Percentiles rank a stretch among this genome's conserved stretches.
phyloP scores from a whole-genome alignment of 208 protist species.

The Trichomonas tenax region DNA sequence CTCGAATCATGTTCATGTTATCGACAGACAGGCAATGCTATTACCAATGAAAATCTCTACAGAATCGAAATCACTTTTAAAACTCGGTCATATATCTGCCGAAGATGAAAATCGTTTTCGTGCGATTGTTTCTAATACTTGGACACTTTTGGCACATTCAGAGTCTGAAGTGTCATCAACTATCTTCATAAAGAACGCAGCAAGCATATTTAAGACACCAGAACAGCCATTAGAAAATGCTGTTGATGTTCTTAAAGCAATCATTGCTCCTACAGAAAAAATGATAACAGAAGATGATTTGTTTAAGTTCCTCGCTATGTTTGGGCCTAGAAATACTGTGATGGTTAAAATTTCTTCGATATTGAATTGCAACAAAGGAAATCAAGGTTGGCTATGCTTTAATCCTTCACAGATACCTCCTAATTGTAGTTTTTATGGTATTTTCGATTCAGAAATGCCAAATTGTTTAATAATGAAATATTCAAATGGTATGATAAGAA shows the following conservation, averaged over 20 bases:
- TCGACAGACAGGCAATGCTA: background rate
- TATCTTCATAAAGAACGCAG: background rate
- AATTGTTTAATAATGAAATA: background rate
- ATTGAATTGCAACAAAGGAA: background rate
- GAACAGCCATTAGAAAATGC: background rate
- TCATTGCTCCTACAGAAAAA: background rate
- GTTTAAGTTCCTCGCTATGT: background rate
- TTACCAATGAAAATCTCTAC: background rate
- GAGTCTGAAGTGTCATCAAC: background rate
- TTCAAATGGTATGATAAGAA: background rate
- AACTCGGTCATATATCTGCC: background rate
- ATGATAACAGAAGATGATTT: background rate
- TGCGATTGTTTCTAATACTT: background rate
- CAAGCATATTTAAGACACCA: background rate
- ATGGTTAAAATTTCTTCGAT: background rate
- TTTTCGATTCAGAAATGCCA: background rate
- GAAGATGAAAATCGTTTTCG: background rate
- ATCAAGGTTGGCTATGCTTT: background rate
- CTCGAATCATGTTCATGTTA: background rate
- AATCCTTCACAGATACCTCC: background rate
- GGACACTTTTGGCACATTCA: background rate
- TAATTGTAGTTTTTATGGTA: background rate
- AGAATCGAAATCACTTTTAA: no score
- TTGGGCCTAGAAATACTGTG: background rate
- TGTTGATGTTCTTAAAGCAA: background rate